Base-by-base conservation (phyloP, 2,329 filamentous ascomycete genomes). In the Cytospora piceae region DNA sequence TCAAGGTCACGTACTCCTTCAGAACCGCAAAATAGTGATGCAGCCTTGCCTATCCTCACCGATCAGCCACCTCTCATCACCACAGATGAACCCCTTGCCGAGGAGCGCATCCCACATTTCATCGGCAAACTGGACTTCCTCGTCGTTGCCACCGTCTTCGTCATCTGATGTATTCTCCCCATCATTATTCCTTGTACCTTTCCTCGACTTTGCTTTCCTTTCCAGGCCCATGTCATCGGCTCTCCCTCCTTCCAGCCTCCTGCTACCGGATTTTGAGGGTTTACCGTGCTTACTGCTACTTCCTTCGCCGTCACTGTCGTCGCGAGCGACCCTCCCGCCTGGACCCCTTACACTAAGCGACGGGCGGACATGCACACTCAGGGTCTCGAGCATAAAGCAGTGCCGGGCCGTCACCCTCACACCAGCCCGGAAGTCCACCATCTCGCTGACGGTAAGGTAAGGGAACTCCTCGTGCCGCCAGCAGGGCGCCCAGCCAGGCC, bases 31-130 rank as follows among this genome's bases (percentile, higher is more conserved):
- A 63, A 89, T 75, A 0, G 85, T 83, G 55, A 89, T 73, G 66
- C 81, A 78, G 37, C 83, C 79, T 11, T 77, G 72, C 1, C 69
- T 68, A 71, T 86, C 86, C 75, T 89, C 84, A 0, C 87, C 87
- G 14, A 89, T 74, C n/a, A 89, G 61, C 81, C 86, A 89, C 63
- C 84, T 75, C 73, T 89, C 87, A 67, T 87, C 84, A 1, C 86
- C 87, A 42, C 76, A 81, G 20, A 90, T 83, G 67, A 79, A 79
- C 0, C 84, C 86, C 70, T 80, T 83, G 1, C 73, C 79, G 56
- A 85, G 74, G 39, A 89, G 72, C 71, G 83, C 77, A 24, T 73
- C 71, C 77, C 82, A 84, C 59, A 84, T 74, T 6, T 76, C 74
- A 39, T 81, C 77, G 4, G 71, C 69, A 56, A 85, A 80, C 58